A percentile compares a stretch with the other conserved stretches of the same genome.
phyloP scores from a whole-genome alignment of 169 alveolate species.

The Plasmodium knowlesi region DNA sequence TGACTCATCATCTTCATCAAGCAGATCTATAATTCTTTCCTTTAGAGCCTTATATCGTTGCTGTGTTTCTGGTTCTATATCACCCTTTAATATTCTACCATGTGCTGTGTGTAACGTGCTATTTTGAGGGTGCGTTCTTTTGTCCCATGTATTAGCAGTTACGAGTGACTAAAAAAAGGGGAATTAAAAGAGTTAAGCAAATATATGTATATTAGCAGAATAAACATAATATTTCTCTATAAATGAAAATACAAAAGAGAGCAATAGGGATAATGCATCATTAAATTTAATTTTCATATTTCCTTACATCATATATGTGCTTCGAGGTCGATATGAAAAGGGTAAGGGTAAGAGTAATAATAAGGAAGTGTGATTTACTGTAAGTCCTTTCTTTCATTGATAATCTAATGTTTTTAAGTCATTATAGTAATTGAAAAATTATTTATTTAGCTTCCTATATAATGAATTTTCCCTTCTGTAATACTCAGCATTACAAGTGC shows the following conservation, averaged over 20 bases:
- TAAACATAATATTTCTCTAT: background rate
- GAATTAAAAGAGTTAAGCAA: background rate
- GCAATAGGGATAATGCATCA: background rate
- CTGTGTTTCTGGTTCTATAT: background rate
- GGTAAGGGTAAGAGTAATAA: background rate
- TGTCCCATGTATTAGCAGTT: background rate
- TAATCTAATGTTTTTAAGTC: background rate
- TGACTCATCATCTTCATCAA: slow-evolving; percentile 1
- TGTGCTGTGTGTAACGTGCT: background rate
- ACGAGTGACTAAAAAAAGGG: background rate
- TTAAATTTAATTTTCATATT: background rate
- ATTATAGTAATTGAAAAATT: background rate
- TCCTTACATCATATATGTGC: background rate
- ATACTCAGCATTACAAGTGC: background rate
- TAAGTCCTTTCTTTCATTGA: slow-evolving; percentile 1
- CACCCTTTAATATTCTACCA: slow-evolving; percentile 6
- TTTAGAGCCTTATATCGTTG: background rate
- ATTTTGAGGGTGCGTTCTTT: background rate
- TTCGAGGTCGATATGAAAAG: slow-evolving; percentile 12
- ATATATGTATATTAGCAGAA: background rate
- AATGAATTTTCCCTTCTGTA: background rate
- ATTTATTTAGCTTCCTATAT: background rate
- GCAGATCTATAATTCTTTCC: slow-evolving; percentile 15
- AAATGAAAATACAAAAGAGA: background rate
- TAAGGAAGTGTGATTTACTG: background rate